Conservation (phyloP, 2,329 filamentous ascomycete genomes). For the Fusarium kyushuense region DNA sequence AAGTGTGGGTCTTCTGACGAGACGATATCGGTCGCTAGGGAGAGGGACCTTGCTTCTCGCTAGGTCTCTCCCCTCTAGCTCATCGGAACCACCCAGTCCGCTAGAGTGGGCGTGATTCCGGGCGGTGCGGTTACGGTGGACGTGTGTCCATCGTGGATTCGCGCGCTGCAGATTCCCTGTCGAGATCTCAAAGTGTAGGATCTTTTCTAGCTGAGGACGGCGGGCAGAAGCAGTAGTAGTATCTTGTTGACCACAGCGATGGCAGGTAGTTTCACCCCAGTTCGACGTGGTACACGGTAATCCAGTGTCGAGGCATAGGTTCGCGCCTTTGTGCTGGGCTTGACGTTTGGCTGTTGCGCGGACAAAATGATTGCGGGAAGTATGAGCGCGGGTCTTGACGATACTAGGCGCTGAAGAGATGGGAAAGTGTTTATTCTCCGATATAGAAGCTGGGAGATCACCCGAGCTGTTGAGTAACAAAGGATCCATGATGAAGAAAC, state of each 20-base stretch:
- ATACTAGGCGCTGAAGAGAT: constrained; percentile 5
- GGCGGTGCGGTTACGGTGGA: constrained; percentile 23
- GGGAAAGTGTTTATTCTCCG: constrained; percentile 41
- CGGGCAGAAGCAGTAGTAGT: constrained; percentile 18
- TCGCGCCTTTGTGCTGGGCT: constrained; percentile 34
- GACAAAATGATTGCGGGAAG: constrained; percentile 49
- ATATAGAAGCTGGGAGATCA: constrained; percentile 36
- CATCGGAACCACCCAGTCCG: constrained; percentile 32
- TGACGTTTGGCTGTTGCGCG: constrained; percentile 51
- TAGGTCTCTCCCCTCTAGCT: constrained; percentile 53
- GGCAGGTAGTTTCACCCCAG: constrained; percentile 13
- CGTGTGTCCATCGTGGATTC: constrained; percentile 26
- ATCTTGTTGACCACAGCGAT: constrained; percentile 34
- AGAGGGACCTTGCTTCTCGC: constrained; percentile 53
- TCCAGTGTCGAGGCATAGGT: constrained; percentile 42
- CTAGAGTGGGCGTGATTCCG: constrained; percentile 25
- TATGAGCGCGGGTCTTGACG: constrained; percentile 34
- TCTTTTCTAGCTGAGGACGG: constrained; percentile 43
- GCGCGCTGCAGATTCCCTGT: constrained; percentile 11
- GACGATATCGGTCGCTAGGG: constrained; percentile 53
- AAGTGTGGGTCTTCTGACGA: constrained; percentile 56
- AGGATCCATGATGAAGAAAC: constrained; percentile 37
- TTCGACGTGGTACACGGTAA: constrained; percentile 36
- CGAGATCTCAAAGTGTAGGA: constrained; percentile 30
- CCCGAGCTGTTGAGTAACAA: constrained; percentile 41